Evolutionary conservation across 2,329 filamentous ascomycete genomes (phyloP), one percentile per base, ranked within the genome.

Genomic region (Pestalotiopsis sp.): DNA sequence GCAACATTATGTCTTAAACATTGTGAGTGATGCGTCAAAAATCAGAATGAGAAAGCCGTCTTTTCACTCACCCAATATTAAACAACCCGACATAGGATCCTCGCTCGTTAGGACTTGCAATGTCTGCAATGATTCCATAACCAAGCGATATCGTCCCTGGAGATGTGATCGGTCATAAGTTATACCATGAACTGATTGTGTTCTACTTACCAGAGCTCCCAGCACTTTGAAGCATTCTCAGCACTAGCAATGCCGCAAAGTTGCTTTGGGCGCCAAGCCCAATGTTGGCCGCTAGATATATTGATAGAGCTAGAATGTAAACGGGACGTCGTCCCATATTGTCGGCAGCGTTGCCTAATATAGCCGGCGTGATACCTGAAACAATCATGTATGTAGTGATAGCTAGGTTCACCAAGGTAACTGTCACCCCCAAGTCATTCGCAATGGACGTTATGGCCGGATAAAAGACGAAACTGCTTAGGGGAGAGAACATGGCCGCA

Each of bases 61-160:
- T 82, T 49, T 74, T 74, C 39, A 23, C 17, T 60, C 20, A 70
- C 78, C 81, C 69, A 36, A 71, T 39, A 27, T 38, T 60, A 52
- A 80, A 82, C 73, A 80, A 82, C 45, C 81, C 85, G 64, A 88
- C 82, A 72, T 85, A 88, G 3, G 79, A 79, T 0, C 87, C 87
- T 68, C 87, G 78, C 72, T 89, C 86, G 0, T 80, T 79, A 3
- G 81, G 80, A 0, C 83, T 85, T 0, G 83, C 81, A 6, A 87
- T 78, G 70, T 89, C 87, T 1, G 83, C 82, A 4, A 88, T 82
- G 2, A 88, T 81, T 0, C 83, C 87, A 23, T 83, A 83, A 0
- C 81, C 83, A 1, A 89, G 77, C 0, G 68, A 69, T 17, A 73
- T 68, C 5, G 71, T 72, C 31, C 72, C 72, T 76, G 27, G 27